Percentiles rank a stretch among this genome's conserved stretches.
phyloP scores from a whole-genome alignment of 1,284 basidiomycete species.

The Stereum hirsutum region DNA sequence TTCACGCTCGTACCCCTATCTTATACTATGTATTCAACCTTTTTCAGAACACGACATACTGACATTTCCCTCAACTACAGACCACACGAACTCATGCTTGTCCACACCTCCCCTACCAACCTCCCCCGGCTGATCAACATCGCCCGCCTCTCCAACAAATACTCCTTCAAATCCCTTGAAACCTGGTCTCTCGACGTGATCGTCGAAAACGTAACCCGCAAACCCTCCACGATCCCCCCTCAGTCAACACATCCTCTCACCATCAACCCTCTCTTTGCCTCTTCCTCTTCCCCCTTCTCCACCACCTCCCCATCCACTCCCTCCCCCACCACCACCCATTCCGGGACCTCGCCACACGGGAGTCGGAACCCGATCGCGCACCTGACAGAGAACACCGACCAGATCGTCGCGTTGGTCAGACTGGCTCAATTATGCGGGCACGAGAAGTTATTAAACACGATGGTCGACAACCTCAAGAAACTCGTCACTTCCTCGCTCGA shows the following conservation, averaged over 20 bases:
- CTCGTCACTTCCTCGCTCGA: conserved; percentile 48
- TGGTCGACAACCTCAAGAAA: conserved; percentile 46
- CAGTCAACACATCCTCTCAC: conserved; percentile 28
- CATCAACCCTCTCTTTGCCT: conserved; percentile 14
- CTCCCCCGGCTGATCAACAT: conserved; percentile 51
- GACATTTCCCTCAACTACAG: too few species aligned
- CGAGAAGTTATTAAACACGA: conserved; percentile 41
- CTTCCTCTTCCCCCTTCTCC: conserved; percentile 6
- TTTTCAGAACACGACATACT: too few species aligned
- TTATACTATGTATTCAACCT: too few species aligned
- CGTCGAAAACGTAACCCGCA: conserved; percentile 49
- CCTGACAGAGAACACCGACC: conserved; percentile 13
- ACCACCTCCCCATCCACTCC: conserved; percentile 26
- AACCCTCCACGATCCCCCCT: conserved; percentile 31
- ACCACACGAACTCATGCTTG: conserved; percentile 42
- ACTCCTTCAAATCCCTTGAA: conserved; percentile 59
- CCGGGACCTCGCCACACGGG: too few species aligned
- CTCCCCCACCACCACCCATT: conserved; percentile 6
- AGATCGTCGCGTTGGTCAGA: conserved; percentile 44
- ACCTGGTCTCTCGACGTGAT: conserved; percentile 61
- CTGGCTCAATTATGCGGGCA: conserved; percentile 60
- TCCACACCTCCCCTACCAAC: conserved; percentile 36
- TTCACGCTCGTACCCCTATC: too few species aligned
- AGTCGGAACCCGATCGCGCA: too few species aligned
- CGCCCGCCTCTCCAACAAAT: conserved; percentile 54